Evolutionary conservation across 371 early-diverging fungal species (phyloP), one percentile per base, ranked within the genome.

Genomic region (Coemansia sp.): DNA sequence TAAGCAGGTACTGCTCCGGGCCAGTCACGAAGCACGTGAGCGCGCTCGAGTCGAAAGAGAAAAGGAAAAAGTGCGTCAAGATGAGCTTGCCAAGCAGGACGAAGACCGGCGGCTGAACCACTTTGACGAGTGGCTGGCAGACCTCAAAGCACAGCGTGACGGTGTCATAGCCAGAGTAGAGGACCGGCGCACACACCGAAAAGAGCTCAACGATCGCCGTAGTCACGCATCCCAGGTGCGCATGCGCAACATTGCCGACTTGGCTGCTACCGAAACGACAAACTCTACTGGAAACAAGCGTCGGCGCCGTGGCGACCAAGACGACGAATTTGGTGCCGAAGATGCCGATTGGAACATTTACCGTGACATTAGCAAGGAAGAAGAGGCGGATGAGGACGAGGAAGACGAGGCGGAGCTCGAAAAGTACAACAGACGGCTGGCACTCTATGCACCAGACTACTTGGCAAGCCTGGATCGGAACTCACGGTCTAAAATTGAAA

Each of bases 301-400:
- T 6, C 78, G 81, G 21, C 67, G 81, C 36, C 67, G 79, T 9
- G 76, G 66, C 28, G 69, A 67, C n/a, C 62, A 78, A 84, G 94
- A 94, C 78, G 95, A 96, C 66, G 89, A 87, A 1, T 96, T 96
- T 84, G 96, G 96, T 23, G 89, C 89, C n/a, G 90, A 94, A 70
- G 95, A 94, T 71, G 91, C 88, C 7, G 95, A 95, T 69, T 96
- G 96, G 96, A 86, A 86, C 70, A 87, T 96, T 53, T 96, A 96
- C 66, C 84, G 92, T 29, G 91, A 93, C 72, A 93, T 95, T 61
- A 92, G 87, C 66, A 86, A 87, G 29, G 94, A 93, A 49, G 92
- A 93, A 55, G 92, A 92, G 48, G 85, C 88, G 0, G 92, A 92
- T 21, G 93, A 92, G 28, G 92, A 92, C 46, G 85, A 88, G 1